phyloP scores from a whole-genome alignment of 306 rosid species.

The Medicago lupulina region DNA sequence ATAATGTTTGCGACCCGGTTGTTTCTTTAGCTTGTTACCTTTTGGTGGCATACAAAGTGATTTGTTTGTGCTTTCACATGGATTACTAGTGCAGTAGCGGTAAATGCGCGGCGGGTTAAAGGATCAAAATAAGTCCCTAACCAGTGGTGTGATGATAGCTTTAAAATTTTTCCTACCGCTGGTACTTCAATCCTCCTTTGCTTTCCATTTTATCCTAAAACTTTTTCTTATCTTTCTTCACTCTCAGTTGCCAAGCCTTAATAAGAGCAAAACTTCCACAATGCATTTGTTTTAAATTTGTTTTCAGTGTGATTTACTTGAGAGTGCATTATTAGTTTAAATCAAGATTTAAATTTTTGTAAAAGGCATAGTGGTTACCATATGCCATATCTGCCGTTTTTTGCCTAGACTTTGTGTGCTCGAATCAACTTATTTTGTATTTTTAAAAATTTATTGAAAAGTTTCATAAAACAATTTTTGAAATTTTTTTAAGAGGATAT shows the following conservation, averaged over 20 bases:
- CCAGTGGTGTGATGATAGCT: conserved; percentile 29
- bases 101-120: conserved; percentile 2
- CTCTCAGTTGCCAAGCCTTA: neutral
- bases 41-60: conserved; percentile 1
- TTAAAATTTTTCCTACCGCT: conserved; percentile 41
- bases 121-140: neutral
- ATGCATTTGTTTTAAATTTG: neutral
- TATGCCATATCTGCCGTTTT: neutral
- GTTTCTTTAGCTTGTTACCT: neutral
- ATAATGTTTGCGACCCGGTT: neutral
- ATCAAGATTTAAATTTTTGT: neutral
- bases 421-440: neutral
- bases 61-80: conserved; percentile 35
- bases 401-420: neutral
- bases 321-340: neutral
- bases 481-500: neutral
- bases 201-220: neutral
- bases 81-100: conserved; percentile 35
- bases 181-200: neutral
- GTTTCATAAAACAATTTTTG: neutral
- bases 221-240: neutral
- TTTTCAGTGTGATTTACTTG: neutral
- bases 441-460: neutral
- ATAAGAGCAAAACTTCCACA: neutral
- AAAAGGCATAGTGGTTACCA: neutral